These are phyloP conservation scores for Urochloa ruziziensis DNA, from an alignment of 176 grass and related monocot genomes.

Conservation along the genomic window DNA sequence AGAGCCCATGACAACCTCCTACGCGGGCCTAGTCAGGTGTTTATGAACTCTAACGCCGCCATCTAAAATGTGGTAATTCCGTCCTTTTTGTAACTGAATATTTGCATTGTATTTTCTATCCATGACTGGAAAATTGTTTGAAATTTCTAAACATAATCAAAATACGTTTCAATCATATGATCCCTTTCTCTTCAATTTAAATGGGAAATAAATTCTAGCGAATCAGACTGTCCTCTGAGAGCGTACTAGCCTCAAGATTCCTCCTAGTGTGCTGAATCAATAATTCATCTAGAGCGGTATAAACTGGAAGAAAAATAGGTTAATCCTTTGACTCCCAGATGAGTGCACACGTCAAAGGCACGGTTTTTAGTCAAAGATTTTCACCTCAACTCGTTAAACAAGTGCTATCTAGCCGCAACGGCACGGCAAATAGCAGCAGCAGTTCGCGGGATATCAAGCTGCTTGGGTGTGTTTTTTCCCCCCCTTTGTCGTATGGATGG, in stretches of 20 bases:
- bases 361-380: background rate
- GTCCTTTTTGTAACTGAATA: too few relatives aligned
- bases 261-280: background rate
- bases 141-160: background rate
- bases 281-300: background rate
- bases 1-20: background rate
- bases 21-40: too few relatives aligned
- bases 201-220: too few relatives aligned
- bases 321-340: background rate
- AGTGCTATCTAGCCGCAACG: background rate
- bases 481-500: too few relatives aligned
- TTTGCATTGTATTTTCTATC: too few relatives aligned
- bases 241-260: background rate
- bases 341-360: background rate
- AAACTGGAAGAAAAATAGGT: background rate
- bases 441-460: background rate
- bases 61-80: too few relatives aligned
- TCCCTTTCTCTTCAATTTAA: background rate
- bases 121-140: too few relatives aligned
- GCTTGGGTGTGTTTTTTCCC: background rate
- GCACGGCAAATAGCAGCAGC: background rate
- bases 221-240: too few relatives aligned
- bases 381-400: background rate
- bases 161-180: background rate
- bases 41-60: too few relatives aligned